Percentiles rank a stretch among this genome's conserved stretches.
Conservation (phyloP, 805 yeast genomes). For the Kodamaea kakaduensis region DNA sequence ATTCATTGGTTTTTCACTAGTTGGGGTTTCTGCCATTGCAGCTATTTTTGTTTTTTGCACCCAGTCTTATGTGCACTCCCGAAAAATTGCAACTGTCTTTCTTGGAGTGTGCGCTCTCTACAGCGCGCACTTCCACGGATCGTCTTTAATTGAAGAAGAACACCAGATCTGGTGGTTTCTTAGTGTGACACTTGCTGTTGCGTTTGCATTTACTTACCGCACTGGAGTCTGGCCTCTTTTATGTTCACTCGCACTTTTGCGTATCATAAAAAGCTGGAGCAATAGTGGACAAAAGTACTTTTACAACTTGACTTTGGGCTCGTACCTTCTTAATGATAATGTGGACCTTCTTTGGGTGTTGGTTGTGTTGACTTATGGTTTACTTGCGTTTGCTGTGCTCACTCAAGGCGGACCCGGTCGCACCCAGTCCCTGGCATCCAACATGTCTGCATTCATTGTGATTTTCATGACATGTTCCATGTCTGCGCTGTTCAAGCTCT, state of each 20-base stretch:
- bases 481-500: conserved; percentile 51
- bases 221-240: neutral
- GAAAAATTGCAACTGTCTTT: neutral
- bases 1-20: conserved; percentile 16
- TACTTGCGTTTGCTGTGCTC: conserved; percentile 17
- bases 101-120: conserved; percentile 38
- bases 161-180: conserved; percentile 91
- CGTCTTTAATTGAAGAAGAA: conserved; percentile 82
- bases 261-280: conserved; percentile 79
- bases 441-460: conserved; percentile 39
- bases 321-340: conserved; percentile 32
- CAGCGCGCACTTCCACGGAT: conserved; percentile 78
- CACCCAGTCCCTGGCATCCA: conserved; percentile 20
- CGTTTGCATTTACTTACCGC: conserved; percentile 7
- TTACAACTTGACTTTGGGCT: conserved; percentile 18
- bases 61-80: neutral
- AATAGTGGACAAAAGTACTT: conserved; percentile 83
- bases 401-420: conserved; percentile 24
- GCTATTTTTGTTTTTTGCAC: conserved; percentile 20
- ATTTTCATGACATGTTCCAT: conserved; percentile 44
- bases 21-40: conserved; percentile 27
- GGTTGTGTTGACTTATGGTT: conserved; percentile 37
- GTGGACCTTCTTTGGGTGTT: conserved; percentile 45
- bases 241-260: conserved; percentile 32
- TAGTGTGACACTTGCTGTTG: conserved; percentile 15